phyloP scores from a whole-genome alignment of 805 yeast species.

The Komagataella kurtzmanii region DNA sequence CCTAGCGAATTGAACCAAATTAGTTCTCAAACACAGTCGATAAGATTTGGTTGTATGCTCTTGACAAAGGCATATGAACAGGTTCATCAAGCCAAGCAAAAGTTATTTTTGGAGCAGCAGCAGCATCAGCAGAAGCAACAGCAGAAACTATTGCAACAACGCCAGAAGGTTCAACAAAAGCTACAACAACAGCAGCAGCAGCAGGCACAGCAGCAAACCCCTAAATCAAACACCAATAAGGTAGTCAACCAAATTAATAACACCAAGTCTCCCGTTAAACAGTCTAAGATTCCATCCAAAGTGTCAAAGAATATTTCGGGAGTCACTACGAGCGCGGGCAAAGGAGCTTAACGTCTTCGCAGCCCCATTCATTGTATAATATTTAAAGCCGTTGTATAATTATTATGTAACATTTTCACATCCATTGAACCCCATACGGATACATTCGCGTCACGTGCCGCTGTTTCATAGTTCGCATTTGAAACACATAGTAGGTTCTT shows the following conservation, averaged over 20 bases:
- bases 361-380: neutral
- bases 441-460: neutral
- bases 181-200: neutral
- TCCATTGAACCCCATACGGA: neutral
- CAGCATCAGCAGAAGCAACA: conserved; percentile 23
- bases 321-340: neutral
- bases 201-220: neutral
- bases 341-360: neutral
- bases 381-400: neutral
- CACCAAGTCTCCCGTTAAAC: neutral
- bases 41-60: conserved; percentile 86
- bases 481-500: neutral
- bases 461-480: neutral
- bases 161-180: conserved; percentile 12
- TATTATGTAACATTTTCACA: neutral
- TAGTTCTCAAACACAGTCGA: conserved; percentile 75
- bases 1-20: conserved; percentile 78
- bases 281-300: neutral
- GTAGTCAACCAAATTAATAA: neutral
- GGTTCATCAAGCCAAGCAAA: conserved; percentile 67
- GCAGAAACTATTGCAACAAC: conserved; percentile 15
- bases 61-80: conserved; percentile 77
- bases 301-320: neutral
- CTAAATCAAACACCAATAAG: neutral
- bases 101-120: conserved; percentile 32